Percentiles rank a stretch among this genome's conserved stretches.
phyloP scores from a whole-genome alignment of 2,329 filamentous ascomycete genomes.

The Botrytis pseudocinerea region DNA sequence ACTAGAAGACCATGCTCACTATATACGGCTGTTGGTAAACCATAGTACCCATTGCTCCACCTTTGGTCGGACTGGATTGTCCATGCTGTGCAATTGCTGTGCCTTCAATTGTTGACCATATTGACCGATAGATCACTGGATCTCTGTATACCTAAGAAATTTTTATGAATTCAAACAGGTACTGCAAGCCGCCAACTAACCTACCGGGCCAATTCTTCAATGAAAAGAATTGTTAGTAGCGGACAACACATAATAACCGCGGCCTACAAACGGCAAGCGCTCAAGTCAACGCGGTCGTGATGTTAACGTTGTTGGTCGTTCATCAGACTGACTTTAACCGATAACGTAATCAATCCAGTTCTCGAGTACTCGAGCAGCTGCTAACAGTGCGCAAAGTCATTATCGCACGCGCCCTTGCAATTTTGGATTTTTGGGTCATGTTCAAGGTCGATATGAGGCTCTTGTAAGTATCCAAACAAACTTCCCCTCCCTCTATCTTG shows the following conservation, averaged over 20 bases:
- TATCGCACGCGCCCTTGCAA: background rate
- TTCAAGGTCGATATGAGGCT: background rate
- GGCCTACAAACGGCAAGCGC: slow-evolving; percentile 19
- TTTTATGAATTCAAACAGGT: background rate
- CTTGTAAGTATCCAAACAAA: background rate
- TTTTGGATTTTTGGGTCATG: background rate
- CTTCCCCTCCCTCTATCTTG: background rate
- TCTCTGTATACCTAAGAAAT: background rate
- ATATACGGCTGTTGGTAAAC: slow-evolving; percentile 10
- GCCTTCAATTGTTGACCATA: background rate
- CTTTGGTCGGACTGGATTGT: background rate
- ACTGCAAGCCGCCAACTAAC: background rate
- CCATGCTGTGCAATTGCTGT: slow-evolving; percentile 6
- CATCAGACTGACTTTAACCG: background rate
- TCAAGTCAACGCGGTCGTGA: background rate
- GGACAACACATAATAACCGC: background rate
- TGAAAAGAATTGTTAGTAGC: background rate
- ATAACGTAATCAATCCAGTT: slow-evolving; percentile 17
- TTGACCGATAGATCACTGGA: slow-evolving; percentile 4
- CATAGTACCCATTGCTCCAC: background rate
- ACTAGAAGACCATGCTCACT: slow-evolving; percentile 9
- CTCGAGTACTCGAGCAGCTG: background rate
- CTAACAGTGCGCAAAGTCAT: background rate
- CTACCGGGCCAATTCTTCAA: background rate
- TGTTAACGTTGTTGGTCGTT: background rate